phyloP scores from a whole-genome alignment of 2,329 filamentous ascomycete species.

The Hymenoscyphus fraxineus region DNA sequence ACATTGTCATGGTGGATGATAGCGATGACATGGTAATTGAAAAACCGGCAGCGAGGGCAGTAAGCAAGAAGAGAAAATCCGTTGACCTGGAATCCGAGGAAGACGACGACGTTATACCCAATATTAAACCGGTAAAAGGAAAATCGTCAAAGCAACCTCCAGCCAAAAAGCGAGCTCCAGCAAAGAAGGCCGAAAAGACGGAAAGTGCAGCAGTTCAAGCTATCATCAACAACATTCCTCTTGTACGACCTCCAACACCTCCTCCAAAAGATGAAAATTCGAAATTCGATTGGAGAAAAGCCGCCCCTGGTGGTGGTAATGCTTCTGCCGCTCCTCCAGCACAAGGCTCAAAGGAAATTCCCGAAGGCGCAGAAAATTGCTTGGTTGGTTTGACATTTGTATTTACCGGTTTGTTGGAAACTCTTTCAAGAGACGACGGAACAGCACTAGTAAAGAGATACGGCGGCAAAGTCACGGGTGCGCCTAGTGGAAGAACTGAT shows the following conservation, averaged over 20 bases:
- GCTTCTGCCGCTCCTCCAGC: slow-evolving; percentile 57
- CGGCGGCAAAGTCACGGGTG: slow-evolving; percentile 82
- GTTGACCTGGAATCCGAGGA: slow-evolving; percentile 53
- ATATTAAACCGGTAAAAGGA: slow-evolving; percentile 49
- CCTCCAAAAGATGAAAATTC: slow-evolving; percentile 64
- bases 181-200: slow-evolving; percentile 59
- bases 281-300: slow-evolving; percentile 79
- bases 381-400: slow-evolving; percentile 87
- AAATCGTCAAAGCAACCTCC: slow-evolving; percentile 33
- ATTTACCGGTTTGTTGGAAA: slow-evolving; percentile 84
- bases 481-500: slow-evolving; percentile 87
- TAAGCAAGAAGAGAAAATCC: slow-evolving; percentile 56
- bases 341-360: slow-evolving; percentile 65
- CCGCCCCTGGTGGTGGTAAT: slow-evolving; percentile 53
- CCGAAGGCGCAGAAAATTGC: slow-evolving; percentile 82
- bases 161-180: slow-evolving; percentile 35
- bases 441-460: slow-evolving; percentile 86
- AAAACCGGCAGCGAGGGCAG: slow-evolving; percentile 25
- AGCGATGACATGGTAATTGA: slow-evolving; percentile 42
- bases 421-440: slow-evolving; percentile 78
- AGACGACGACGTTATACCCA: slow-evolving; percentile 52
- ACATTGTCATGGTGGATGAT: slow-evolving; percentile 28
- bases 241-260: slow-evolving; percentile 77
- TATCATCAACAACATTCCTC: slow-evolving; percentile 85
- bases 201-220: slow-evolving; percentile 73